These are phyloP conservation scores for Xerocomellus chrysenteron DNA, from an alignment of 768 basidiomycete species.

Conservation along the genomic window DNA sequence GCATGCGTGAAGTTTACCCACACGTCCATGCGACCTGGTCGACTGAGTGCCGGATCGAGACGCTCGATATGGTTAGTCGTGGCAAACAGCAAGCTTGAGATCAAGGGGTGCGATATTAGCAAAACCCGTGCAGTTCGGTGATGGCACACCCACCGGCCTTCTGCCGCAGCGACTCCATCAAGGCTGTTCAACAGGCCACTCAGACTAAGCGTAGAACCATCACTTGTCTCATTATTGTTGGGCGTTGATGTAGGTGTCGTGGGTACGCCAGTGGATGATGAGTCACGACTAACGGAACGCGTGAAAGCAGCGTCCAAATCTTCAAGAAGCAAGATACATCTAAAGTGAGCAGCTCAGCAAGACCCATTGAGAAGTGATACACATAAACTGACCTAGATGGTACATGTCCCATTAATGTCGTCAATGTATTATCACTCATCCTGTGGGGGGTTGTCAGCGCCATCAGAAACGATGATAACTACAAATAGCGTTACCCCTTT, in stretches of 20 bases:
- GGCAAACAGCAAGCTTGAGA: constrained; percentile 73
- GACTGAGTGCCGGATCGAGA: constrained; percentile 83
- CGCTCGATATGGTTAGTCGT: constrained; percentile 94
- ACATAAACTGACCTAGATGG: constrained; percentile 61
- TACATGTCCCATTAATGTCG: constrained; percentile 85
- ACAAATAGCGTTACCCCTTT: constrained; percentile 60
- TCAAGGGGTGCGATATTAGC: constrained; percentile 19
- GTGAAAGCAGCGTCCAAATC: constrained; percentile 94
- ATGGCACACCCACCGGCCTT: constrained; percentile 65
- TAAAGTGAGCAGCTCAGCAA: constrained; percentile 28
- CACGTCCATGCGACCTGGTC: constrained; percentile 89
- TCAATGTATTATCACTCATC: constrained; percentile 88
- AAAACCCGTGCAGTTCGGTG: constrained; percentile 6
- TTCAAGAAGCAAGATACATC: constrained; percentile 91
- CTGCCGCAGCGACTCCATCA: constrained; percentile 82
- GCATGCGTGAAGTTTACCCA: constrained; percentile 92
- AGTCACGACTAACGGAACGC: constrained; percentile 80
- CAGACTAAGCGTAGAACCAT: constrained; percentile 81
- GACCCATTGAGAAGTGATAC: constrained; percentile 7
- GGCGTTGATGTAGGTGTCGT: constrained; percentile 45
- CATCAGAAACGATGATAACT: background rate
- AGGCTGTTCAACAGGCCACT: constrained; percentile 85
- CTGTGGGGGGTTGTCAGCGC: constrained; percentile 37
- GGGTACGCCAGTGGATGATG: constrained; percentile 73
- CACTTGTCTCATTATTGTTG: constrained; percentile 48